These are phyloP conservation scores for Fusarium sp. DNA, from an alignment of 2,329 filamentous ascomycete genomes.

Conservation along the genomic window DNA sequence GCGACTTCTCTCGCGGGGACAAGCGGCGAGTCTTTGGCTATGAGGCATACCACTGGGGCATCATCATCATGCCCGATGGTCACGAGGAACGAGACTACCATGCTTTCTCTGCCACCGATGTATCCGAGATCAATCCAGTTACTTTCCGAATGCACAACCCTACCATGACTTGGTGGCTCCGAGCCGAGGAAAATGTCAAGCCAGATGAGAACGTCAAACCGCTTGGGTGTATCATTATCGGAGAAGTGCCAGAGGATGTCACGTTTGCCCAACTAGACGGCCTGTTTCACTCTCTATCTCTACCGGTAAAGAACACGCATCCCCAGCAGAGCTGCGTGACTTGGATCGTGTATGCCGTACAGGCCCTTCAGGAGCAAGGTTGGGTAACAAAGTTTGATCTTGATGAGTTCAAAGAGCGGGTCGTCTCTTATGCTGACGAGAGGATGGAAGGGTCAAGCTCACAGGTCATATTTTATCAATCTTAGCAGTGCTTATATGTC, in stretches of 20 bases:
- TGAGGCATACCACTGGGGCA: conserved; percentile 47
- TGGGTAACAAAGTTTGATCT: conserved; percentile 42
- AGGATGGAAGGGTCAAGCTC: conserved; percentile 23
- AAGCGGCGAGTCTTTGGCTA: conserved; percentile 37
- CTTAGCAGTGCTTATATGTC: neutral
- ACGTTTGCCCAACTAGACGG: conserved; percentile 30
- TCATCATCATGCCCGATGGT: conserved; percentile 39
- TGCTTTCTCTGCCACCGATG: conserved; percentile 45
- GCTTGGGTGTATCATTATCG: conserved; percentile 43
- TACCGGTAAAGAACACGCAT: conserved; percentile 45
- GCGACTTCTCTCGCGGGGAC: conserved; percentile 39
- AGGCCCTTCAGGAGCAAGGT: conserved; percentile 35
- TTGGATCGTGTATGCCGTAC: conserved; percentile 44
- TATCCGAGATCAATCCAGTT: conserved; percentile 42
- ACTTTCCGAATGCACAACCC: conserved; percentile 47
- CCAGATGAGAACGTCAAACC: conserved; percentile 36
- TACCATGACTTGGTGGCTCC: conserved; percentile 46
- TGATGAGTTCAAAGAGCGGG: conserved; percentile 40
- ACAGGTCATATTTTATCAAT: neutral
- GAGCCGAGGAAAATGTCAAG: conserved; percentile 25
- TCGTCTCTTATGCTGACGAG: conserved; percentile 44
- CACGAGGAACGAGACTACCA: conserved; percentile 12
- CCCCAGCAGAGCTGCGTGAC: conserved; percentile 50
- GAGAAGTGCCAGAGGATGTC: conserved; percentile 29
- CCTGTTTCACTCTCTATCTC: conserved; percentile 37